Percentiles rank a stretch among this genome's conserved stretches.
Evolutionary conservation across 2,329 filamentous ascomycete species (phyloP).

Genomic region (Ophiostoma australiae): DNA sequence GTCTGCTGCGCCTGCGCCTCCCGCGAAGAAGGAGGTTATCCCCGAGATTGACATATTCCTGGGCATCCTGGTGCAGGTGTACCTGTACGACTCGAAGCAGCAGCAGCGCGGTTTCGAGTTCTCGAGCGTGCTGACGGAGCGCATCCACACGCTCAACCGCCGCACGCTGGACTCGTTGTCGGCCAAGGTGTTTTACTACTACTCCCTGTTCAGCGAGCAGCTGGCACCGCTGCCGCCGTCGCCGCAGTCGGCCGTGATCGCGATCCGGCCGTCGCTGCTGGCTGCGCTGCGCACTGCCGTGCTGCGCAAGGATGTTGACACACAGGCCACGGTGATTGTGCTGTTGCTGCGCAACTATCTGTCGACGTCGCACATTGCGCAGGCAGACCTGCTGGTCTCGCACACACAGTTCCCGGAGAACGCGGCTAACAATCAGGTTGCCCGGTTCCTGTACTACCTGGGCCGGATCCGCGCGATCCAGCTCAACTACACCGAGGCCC

Average conservation of each 20-base stretch:
- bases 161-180: conserved; percentile 90
- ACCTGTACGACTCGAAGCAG: conserved; percentile 80
- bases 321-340: conserved; percentile 93
- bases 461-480: conserved; percentile 95
- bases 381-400: conserved; percentile 91
- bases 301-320: conserved; percentile 91
- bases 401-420: conserved; percentile 93
- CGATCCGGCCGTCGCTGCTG: conserved; percentile 79
- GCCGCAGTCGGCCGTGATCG: conserved; percentile 77
- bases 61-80: conserved; percentile 79
- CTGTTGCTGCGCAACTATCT: conserved; percentile 94
- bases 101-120: conserved; percentile 77
- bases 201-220: conserved; percentile 90
- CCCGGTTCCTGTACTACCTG: conserved; percentile 94
- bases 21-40: conserved; percentile 67
- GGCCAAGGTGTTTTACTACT: conserved; percentile 97
- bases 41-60: conserved; percentile 88
- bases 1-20: conserved; percentile 3
- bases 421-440: conserved; percentile 96
- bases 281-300: conserved; percentile 91
- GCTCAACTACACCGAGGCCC: conserved; percentile 92
- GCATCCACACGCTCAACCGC: conserved; percentile 83
- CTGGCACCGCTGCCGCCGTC: conserved; percentile 82
- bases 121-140: conserved; percentile 75
- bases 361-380: conserved; percentile 89